Base-by-base conservation (phyloP, 768 basidiomycete genomes). In the Boletus rex-veris region DNA sequence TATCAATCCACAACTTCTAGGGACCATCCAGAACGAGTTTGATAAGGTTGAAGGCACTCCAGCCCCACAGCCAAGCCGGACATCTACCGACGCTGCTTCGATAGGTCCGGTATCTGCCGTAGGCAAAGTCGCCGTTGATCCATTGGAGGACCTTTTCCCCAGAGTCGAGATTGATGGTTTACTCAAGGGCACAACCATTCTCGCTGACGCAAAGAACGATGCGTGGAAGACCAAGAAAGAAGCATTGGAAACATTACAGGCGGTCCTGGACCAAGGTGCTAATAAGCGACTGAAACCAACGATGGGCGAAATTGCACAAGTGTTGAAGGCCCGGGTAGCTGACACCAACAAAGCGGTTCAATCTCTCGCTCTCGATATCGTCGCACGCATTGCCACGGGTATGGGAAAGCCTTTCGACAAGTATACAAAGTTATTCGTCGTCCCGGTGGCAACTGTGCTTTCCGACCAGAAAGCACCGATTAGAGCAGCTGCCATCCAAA, bases 221-320 rank as follows among this genome's bases (percentile, higher is more conserved):
- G 86, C 92, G 0, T 99, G 96, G 96, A 98, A 98, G 74, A 84
- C 83, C 1, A 88, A 95, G 73, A 99, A 99, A 69, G 96, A 98
- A 64, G 94, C 91, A 4, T 76, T 98, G 53, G 97, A 98, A 69
- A 75, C 77, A 0, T 70, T 98, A 16, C 88, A 92, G 64, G 84
- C 81, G 0, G 80, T 92, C 53, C 73, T 99, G 33, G 95, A 98
- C 64, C 88, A 93, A 72, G 90, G 91, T 46, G 78, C 82, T 40
- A 98, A 98, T 69, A 96, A 96, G 64, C 85, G 97, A 15, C 68
- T 99, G 52, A 98, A 98, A 70, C 80, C 92, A 21, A 80, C 74
- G 9, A 92, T 99, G 86, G 92, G 93, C 47, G 97, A 99, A 63
- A 92, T 99, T 53, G 88, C 85, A 0, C 85, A 85, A 61, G 83